Evolutionary conservation across 352 stramenopile genomes (phyloP), one percentile per base, ranked within the genome.

Genomic region (Globisporangium camurandrum): DNA sequence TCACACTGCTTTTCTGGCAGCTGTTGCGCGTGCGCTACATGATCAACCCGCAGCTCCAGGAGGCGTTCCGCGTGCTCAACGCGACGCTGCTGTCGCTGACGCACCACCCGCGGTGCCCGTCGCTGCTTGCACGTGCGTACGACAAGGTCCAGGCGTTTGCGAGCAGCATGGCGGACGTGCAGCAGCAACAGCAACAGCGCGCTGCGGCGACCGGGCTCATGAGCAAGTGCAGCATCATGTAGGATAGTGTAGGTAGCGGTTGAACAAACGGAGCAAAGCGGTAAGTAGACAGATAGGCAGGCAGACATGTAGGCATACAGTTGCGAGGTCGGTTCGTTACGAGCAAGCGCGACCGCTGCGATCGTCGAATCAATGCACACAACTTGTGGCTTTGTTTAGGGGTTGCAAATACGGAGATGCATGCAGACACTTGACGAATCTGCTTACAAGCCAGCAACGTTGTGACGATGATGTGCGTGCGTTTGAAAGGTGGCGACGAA

Each of bases 1-100:
- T 93, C 43, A 67, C 86, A 19, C 67, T 95, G 57, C 66, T 93
- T 52, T 94, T 91, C 73, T 95, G 85, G 85, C 85, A 95, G 67
- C 69, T 93, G 51, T 63, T 95, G 47, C 85, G 85, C 46, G 80
- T 95, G 64, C 83, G 85, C 57, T 95, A 95, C 71, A 95, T 95
- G 85, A 88, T 93, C 64, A 92, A 80, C 38, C 79, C 80, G 46
- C 75, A 86, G 59, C 64, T 95, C 28, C 82, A 92, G 59, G 75
- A 93, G 37, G 72, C 75, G 11, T 95, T 94, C 67, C 70, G 74
- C 49, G 51, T 61, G 23, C 60, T 95, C 19, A 84, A 95, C 62
- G 44, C 57, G 16, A 69, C 59, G 34, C 76, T 91, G 38, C 59
- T 88, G 30, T 57, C 61, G 27, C 12, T 88, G 33, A 70, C 79